phyloP scores from a whole-genome alignment of 768 basidiomycete genomes.

The Clitopilus hobsonii region DNA sequence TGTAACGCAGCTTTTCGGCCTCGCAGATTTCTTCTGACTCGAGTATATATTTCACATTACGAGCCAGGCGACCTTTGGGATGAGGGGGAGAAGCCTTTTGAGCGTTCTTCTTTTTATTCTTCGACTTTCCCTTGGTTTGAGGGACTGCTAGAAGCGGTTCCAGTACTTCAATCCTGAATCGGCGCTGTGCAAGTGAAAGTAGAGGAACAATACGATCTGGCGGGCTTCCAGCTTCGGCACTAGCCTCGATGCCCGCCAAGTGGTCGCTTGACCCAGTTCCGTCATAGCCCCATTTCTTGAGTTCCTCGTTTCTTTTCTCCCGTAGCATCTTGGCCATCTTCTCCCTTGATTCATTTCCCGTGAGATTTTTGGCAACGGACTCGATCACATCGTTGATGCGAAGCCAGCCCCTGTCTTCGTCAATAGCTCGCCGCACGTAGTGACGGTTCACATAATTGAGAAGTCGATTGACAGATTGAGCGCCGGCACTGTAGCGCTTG shows the following conservation, averaged over 20 bases:
- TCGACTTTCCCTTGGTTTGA: slow-evolving; percentile 47
- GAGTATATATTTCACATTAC: slow-evolving; percentile 61
- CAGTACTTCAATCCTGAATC: slow-evolving; percentile 68
- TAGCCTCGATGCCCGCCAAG: slow-evolving; percentile 58
- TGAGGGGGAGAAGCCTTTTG: slow-evolving; percentile 38
- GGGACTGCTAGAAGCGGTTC: slow-evolving; percentile 66
- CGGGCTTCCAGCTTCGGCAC: slow-evolving; percentile 71
- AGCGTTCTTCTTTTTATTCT: slow-evolving; percentile 32
- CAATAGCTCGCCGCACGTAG: slow-evolving; percentile 70
- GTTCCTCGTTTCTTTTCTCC: slow-evolving; percentile 56
- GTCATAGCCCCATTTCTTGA: slow-evolving; percentile 68
- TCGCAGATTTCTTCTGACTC: slow-evolving; percentile 45
- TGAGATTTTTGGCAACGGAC: slow-evolving; percentile 48
- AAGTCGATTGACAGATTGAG: slow-evolving; percentile 64
- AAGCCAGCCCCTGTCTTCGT: slow-evolving; percentile 79
- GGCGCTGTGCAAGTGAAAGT: slow-evolving; percentile 59
- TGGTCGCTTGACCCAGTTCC: slow-evolving; percentile 42
- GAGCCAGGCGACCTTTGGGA: slow-evolving; percentile 65
- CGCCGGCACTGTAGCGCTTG: slow-evolving; percentile 65
- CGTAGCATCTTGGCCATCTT: slow-evolving; percentile 52
- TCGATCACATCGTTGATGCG: slow-evolving; percentile 62
- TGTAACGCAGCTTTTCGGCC: slow-evolving; percentile 42
- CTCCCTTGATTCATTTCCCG: slow-evolving; percentile 51
- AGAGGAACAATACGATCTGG: slow-evolving; percentile 63
- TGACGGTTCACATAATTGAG: slow-evolving; percentile 78